Evolutionary conservation across 2,329 filamentous ascomycete genomes (phyloP).

Genomic region (Xylaria digitata): DNA sequence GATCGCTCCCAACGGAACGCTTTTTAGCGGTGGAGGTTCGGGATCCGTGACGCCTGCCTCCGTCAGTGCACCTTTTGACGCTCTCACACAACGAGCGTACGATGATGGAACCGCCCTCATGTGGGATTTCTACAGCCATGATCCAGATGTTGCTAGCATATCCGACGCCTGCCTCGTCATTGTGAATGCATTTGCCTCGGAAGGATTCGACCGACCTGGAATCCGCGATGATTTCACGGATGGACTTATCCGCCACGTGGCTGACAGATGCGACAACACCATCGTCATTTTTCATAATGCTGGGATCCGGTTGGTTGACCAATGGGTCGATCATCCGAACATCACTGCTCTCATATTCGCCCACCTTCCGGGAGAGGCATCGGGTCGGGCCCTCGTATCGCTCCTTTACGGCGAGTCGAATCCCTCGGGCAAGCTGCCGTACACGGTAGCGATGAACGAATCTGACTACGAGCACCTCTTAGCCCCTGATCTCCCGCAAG

Average conservation of each 20-base stretch:
- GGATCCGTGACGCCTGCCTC: constrained; percentile 61
- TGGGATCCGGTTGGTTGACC: constrained; percentile 69
- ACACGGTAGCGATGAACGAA: constrained; percentile 68
- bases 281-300: constrained; percentile 74
- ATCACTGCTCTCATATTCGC: constrained; percentile 73
- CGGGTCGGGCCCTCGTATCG: constrained; percentile 65
- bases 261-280: constrained; percentile 69
- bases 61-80: constrained; percentile 65
- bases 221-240: constrained; percentile 76
- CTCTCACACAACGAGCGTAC: constrained; percentile 62
- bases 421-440: constrained; percentile 69
- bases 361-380: constrained; percentile 73
- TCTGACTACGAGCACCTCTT: constrained; percentile 65
- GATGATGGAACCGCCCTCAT: constrained; percentile 68
- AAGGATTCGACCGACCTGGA: constrained; percentile 73
- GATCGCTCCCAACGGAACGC: constrained; percentile 61
- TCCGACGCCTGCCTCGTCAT: constrained; percentile 76
- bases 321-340: constrained; percentile 71
- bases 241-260: constrained; percentile 66
- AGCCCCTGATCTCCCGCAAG: constrained; percentile 56
- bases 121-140: constrained; percentile 65
- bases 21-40: constrained; percentile 60
- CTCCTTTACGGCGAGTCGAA: constrained; percentile 68
- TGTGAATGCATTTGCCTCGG: constrained; percentile 76
- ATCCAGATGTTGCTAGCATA: constrained; percentile 60